A percentile compares a stretch with the other conserved stretches of the same genome.
phyloP scores from a whole-genome alignment of 176 grass and related monocot species.

The barley (Hordeum vulgare) region MorexV3_pseudomolecules_assembly NC_058524.1:197968376-197968875 shows the following conservation, averaged over 20 bases:
- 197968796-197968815: neutral
- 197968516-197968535: neutral
- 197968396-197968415: neutral
- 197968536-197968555: neutral
- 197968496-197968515: neutral
- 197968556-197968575: neutral
- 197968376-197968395: neutral
- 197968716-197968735: neutral
- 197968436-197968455: neutral
- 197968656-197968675: neutral
- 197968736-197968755: neutral
- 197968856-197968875: conserved; percentile 93
- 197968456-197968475: neutral
- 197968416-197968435: neutral
- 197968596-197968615: neutral
- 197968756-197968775: neutral
- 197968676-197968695: neutral
- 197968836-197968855: neutral
- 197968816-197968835: neutral
- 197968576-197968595: neutral
- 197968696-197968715: neutral
- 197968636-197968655: neutral
- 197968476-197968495: neutral
- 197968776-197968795: neutral
- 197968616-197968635: neutral